phyloP scores from a whole-genome alignment of 768 basidiomycete genomes.

The Tricholoma bakamatsutake region DNA sequence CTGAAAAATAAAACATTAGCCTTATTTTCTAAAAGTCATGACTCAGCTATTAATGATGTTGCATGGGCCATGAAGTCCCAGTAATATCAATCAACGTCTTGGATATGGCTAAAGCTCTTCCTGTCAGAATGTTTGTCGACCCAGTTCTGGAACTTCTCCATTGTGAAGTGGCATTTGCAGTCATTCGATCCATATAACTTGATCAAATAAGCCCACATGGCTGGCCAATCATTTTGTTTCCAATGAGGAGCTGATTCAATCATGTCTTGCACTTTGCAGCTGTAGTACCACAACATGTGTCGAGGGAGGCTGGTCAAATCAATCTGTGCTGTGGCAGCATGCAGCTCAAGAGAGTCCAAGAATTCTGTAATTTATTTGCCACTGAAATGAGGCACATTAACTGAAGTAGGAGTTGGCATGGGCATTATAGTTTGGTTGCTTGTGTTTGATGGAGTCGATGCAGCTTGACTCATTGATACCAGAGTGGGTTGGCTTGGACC shows the following conservation, averaged over 20 bases:
- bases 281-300: slow-evolving; percentile 2
- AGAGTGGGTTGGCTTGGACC: no score
- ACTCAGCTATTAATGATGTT: neutral
- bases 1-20: neutral
- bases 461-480: no score
- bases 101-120: neutral
- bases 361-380: slow-evolving; percentile 2
- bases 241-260: neutral
- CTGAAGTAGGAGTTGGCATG: no score
- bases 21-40: neutral
- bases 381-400: slow-evolving; percentile 2
- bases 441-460: no score
- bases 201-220: neutral
- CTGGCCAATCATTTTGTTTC: slow-evolving; percentile 1
- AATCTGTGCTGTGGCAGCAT: neutral
- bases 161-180: neutral
- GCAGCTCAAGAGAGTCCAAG: neutral
- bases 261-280: neutral
- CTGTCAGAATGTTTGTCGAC: neutral
- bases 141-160: slow-evolving; percentile 1
- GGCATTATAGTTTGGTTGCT: no score
- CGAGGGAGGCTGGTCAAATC: neutral
- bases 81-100: neutral
- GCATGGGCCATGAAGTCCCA: neutral
- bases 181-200: slow-evolving; percentile 4